These are phyloP conservation scores for Solanum corneliomulleri DNA, from an alignment of 257 asterid species.

Conservation along the genomic window DNA sequence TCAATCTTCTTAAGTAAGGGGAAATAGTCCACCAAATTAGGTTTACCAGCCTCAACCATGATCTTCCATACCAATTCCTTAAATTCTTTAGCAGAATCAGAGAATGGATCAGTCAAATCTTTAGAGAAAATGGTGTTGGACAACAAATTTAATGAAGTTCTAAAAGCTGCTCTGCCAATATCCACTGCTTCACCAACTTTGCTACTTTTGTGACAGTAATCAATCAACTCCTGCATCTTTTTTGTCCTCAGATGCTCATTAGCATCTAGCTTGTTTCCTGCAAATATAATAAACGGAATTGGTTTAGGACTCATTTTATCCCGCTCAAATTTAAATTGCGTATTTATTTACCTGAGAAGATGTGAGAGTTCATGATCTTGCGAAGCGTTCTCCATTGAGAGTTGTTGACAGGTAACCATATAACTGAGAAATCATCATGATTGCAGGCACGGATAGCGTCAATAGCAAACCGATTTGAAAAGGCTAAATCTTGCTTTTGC, in stretches of 20 bases:
- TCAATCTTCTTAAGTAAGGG: constrained; percentile 25
- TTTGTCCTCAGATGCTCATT: constrained; percentile 34
- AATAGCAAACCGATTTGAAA: constrained; percentile 38
- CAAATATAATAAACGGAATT: too few relatives aligned
- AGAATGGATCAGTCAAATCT: constrained; percentile 33
- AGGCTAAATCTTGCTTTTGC: constrained; percentile 57
- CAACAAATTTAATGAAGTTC: constrained; percentile 24
- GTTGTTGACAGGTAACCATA: constrained; percentile 52
- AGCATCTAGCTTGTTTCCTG: constrained; percentile 36
- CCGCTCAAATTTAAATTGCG: not conserved
- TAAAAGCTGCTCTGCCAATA: constrained; percentile 10
- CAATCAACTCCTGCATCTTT: constrained; percentile 34
- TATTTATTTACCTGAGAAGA: constrained; percentile 25
- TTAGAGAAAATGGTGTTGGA: constrained; percentile 40
- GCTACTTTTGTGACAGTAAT: constrained; percentile 13
- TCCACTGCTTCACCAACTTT: constrained; percentile 21
- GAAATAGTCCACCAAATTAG: constrained; percentile 36
- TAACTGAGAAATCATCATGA: constrained; percentile 45
- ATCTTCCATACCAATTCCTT: constrained; percentile 29
- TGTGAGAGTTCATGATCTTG: constrained; percentile 38
- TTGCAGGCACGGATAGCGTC: constrained; percentile 47
- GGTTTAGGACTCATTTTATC: not conserved
- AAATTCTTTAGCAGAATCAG: constrained; percentile 41
- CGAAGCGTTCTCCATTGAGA: constrained; percentile 61
- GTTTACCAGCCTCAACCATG: constrained; percentile 20